These are phyloP conservation scores for Aeschynomene evenia DNA, from an alignment of 306 rosid species.

Conservation along the genomic window DNA sequence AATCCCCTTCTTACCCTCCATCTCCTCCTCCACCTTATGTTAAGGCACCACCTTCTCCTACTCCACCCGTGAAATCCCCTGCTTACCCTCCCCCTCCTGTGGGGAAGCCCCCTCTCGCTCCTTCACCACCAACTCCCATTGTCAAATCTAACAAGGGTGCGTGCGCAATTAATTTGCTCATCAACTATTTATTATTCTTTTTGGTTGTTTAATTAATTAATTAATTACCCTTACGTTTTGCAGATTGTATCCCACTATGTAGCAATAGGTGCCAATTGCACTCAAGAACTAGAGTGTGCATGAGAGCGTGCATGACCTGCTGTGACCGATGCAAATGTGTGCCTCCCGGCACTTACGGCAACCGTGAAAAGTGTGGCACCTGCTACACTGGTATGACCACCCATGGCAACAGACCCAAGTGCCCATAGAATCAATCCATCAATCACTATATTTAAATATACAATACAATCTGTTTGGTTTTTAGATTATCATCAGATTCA, in stretches of 20 bases:
- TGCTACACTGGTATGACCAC: slow-evolving; percentile 85
- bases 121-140: slow-evolving; percentile 43
- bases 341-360: slow-evolving; percentile 91
- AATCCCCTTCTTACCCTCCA: slow-evolving; percentile 31
- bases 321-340: slow-evolving; percentile 90
- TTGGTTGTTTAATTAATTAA: background rate
- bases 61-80: too few species aligned
- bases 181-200: background rate
- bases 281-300: slow-evolving; percentile 56
- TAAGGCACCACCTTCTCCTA: slow-evolving; percentile 15
- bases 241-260: slow-evolving; percentile 78
- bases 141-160: slow-evolving; percentile 60
- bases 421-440: slow-evolving; percentile 46
- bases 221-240: too few species aligned
- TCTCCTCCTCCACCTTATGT: slow-evolving; percentile 21
- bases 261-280: slow-evolving; percentile 54
- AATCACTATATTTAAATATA: too few species aligned
- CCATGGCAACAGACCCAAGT: slow-evolving; percentile 62
- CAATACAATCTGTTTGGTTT: too few species aligned
- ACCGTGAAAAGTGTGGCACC: slow-evolving; percentile 77
- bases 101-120: slow-evolving; percentile 25
- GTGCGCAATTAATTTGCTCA: background rate
- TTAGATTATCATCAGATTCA: too few species aligned
- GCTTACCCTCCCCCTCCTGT: background rate
- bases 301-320: slow-evolving; percentile 80